Evolutionary conservation across 768 basidiomycete genomes (phyloP), one percentile per base, ranked within the genome.

Genomic region (Pholiota conissans): DNA sequence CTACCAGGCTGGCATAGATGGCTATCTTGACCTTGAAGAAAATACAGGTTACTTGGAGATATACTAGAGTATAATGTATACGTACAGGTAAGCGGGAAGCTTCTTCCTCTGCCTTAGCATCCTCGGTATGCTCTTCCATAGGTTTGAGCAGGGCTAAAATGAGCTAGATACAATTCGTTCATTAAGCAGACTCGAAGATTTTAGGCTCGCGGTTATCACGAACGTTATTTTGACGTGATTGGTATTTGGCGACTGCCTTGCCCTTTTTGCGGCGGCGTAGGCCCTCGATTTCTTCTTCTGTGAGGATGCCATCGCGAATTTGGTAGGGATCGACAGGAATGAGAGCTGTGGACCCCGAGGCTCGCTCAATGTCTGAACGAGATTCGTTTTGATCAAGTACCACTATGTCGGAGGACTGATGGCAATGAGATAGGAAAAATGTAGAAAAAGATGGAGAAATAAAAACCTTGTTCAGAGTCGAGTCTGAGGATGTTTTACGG

Each of bases 101-200:
- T 32, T 87, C 83, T 68, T 88, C 89, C 29, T 87, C 84, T 11
- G 80, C 78, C 58, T 78, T 82, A 14, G 93, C 94, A 64, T 96
- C 92, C 50, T 84, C 82, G 0, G 93, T 93, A 66, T 95, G 91
- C 30, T 89, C 86, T 32, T 93, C 90, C 84, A 98, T 89, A 0
- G 94, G 84, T 72, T 96, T 97, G 30, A 98, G 81, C 59, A 98
- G 73, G n/a, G 84, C 82, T n/a, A 74, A 69, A 60, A 98, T 96
- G 58, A 95, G 87, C 90, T 96, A 65, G 34, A 27, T n/a, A 47
- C 45, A 48, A 64, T 45, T 50, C 49, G 53, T 49, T 49, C 35
- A 56, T 55, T 30, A 45, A 46, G 8, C 52, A 24, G 28, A 50
- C 30, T 6, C 30, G 30, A 32, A 32, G 14, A 52, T 20, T 42